Conservation (phyloP, 1,139 yeast species). For the Kurtzmaniella quercitrusa region DNA sequence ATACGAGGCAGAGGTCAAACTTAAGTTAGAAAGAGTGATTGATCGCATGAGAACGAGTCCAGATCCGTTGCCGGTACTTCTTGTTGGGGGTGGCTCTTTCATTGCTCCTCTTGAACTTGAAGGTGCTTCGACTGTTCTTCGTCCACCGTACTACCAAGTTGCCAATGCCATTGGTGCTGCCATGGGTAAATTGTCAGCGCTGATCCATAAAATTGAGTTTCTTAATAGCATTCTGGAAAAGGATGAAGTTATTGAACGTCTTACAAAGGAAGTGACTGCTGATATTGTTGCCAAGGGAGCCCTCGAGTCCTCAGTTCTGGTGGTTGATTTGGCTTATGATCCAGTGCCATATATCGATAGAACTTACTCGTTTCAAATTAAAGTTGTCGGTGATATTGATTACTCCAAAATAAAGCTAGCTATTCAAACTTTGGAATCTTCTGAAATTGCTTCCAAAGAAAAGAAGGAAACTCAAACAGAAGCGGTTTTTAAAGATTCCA, state of each 20-base stretch:
- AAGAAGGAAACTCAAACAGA: conserved; percentile 3
- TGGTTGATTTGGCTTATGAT: conserved; percentile 28
- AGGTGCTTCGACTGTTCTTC: conserved; percentile 36
- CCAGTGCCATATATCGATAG: conserved; percentile 38
- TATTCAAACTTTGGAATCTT: conserved; percentile 6
- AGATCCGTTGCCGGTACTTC: conserved; percentile 34
- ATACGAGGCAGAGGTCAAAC: conserved; percentile 19
- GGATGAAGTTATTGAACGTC: conserved; percentile 18
- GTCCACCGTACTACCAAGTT: conserved; percentile 35
- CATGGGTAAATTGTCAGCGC: conserved; percentile 33
- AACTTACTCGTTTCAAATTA: conserved; percentile 29
- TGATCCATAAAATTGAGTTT: conserved; percentile 14
- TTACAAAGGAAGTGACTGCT: conserved; percentile 18
- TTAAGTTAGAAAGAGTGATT: conserved; percentile 26
- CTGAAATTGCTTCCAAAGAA: conserved; percentile 8
- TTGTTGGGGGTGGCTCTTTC: conserved; percentile 45
- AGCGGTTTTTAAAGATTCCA: conserved; percentile 3
- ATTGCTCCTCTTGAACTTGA: conserved; percentile 29
- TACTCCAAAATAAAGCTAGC: conserved; percentile 19
- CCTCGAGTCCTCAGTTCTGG: conserved; percentile 18
- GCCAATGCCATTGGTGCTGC: conserved; percentile 50
- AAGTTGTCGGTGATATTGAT: conserved; percentile 39
- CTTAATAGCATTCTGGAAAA: conserved; percentile 15
- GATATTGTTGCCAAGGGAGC: conserved; percentile 29
- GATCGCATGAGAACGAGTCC: conserved; percentile 41